A percentile compares a stretch with the other conserved stretches of the same genome.
Evolutionary conservation across 129 eudicot genomes (phyloP).

Genomic region (Flaveria brownii): DNA sequence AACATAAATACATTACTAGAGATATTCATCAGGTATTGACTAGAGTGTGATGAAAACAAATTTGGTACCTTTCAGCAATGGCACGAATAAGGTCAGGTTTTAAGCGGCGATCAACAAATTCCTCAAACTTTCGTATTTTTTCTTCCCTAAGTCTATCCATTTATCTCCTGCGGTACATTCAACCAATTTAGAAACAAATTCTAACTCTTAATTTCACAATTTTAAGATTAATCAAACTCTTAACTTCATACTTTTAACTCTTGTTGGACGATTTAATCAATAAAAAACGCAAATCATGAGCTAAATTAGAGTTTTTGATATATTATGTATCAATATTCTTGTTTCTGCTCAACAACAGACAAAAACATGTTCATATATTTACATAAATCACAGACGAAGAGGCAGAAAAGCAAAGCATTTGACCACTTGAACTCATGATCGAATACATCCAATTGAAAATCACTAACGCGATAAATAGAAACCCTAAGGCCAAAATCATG

Average conservation of each 20-base stretch:
- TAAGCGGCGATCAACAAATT: constrained; percentile 76
- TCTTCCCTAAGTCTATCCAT: constrained; percentile 63
- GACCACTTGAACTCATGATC: too few relatives aligned
- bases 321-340: too few relatives aligned
- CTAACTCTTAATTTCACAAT: background rate
- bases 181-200: constrained; percentile 5
- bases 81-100: constrained; percentile 91
- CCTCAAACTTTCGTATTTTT: constrained; percentile 72
- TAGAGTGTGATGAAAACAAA: background rate
- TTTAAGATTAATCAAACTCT: background rate
- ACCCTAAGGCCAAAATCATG: too few relatives aligned
- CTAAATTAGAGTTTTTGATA: background rate
- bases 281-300: background rate
- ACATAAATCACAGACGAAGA: too few relatives aligned
- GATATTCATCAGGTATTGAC: background rate
- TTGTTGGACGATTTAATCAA: background rate
- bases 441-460: too few relatives aligned
- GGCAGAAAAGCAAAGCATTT: too few relatives aligned
- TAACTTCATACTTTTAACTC: background rate
- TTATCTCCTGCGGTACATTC: constrained; percentile 29
- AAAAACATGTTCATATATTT: too few relatives aligned
- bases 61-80: constrained; percentile 67
- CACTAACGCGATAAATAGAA: too few relatives aligned
- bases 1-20: background rate
- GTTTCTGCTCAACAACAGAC: too few relatives aligned